phyloP scores from a whole-genome alignment of 139 green algal genomes.

The Mychonastes homosphaera region DNA sequence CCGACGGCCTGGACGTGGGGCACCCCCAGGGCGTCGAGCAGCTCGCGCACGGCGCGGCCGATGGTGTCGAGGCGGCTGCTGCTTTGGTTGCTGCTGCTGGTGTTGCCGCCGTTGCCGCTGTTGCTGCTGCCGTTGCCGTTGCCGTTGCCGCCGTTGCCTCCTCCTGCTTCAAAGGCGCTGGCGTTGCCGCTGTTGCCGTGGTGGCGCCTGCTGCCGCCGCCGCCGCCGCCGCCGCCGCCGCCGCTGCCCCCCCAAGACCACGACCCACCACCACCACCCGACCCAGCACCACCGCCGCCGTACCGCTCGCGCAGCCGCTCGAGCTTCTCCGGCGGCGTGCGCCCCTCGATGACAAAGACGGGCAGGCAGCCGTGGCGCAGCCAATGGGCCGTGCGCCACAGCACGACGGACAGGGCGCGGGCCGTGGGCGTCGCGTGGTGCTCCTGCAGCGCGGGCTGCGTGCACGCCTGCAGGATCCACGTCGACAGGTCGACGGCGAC shows the following conservation, averaged over 20 bases:
- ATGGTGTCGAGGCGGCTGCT: constrained; percentile 21
- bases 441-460: constrained; percentile 27
- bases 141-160: background rate
- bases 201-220: no score
- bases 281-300: background rate
- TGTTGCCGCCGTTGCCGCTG: background rate
- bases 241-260: no score
- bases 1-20: constrained; percentile 53
- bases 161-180: background rate
- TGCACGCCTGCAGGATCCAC: constrained; percentile 43
- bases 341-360: constrained; percentile 54
- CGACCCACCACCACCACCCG: no score
- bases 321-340: constrained; percentile 39
- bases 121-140: background rate
- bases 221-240: no score
- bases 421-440: constrained; percentile 20
- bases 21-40: constrained; percentile 39
- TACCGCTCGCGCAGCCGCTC: constrained; percentile 33
- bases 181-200: background rate
- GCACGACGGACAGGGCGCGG: constrained; percentile 34
- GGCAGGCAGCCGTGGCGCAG: constrained; percentile 53
- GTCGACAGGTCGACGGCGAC: constrained; percentile 43
- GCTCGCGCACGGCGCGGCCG: constrained; percentile 4
- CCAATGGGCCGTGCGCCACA: constrained; percentile 47
- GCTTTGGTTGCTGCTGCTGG: background rate